Percentiles rank a stretch among this genome's conserved stretches.
Evolutionary conservation across 768 basidiomycete species (phyloP).

Genomic region (Termitomyces sp.): DNA sequence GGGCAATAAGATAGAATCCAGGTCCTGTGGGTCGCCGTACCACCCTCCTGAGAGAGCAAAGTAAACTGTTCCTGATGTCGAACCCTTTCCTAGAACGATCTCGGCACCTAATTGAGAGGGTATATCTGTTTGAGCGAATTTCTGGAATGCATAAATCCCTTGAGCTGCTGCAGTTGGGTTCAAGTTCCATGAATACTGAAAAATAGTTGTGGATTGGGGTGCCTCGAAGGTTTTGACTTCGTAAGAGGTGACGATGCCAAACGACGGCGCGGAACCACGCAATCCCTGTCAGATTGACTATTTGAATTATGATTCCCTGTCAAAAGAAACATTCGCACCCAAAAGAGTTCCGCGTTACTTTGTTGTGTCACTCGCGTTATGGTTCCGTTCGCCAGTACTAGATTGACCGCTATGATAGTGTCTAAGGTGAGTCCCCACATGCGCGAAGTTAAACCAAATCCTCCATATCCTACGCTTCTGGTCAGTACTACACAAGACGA

Average conservation of each 20-base stretch:
- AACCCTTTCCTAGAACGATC: conserved; percentile 24
- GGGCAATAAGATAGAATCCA: conserved; percentile 12
- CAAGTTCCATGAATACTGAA: conserved; percentile 32
- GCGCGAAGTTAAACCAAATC: conserved; percentile 44
- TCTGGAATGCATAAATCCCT: conserved; percentile 29
- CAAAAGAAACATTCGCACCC: conserved; percentile 3
- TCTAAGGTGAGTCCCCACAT: conserved; percentile 51
- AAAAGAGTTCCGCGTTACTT: conserved; percentile 41
- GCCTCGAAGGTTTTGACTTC: conserved; percentile 16
- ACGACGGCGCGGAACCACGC: conserved; percentile 19
- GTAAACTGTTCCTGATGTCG: conserved; percentile 22
- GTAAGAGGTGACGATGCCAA: conserved; percentile 17
- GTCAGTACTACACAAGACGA: neutral
- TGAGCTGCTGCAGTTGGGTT: conserved; percentile 23
- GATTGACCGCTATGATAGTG: conserved; percentile 32
- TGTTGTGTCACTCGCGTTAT: conserved; percentile 31
- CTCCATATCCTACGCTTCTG: conserved; percentile 30
- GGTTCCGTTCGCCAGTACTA: conserved; percentile 44
- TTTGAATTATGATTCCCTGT: neutral
- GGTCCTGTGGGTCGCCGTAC: conserved; percentile 9
- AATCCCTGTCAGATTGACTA: conserved; percentile 6
- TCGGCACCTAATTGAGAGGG: conserved; percentile 31
- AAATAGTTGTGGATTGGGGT: conserved; percentile 15
- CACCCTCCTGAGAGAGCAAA: conserved; percentile 27
- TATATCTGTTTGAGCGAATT: conserved; percentile 26